Conservation (phyloP, 169 alveolate species). For the Plasmodium falciparum region DNA sequence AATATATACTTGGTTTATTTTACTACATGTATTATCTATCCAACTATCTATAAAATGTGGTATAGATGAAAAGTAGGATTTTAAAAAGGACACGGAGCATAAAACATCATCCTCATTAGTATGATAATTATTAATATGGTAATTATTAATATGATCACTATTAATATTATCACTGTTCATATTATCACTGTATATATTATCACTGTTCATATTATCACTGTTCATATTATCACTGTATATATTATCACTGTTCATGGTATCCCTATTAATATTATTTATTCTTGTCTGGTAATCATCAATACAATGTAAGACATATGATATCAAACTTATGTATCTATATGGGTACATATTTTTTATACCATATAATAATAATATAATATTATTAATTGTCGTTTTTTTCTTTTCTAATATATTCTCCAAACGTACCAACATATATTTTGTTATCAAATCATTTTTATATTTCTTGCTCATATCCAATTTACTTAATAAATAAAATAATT, state of each 20-base stretch:
- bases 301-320: neutral
- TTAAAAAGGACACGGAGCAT: slow-evolving; percentile 26
- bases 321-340: slow-evolving; percentile 29
- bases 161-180: neutral
- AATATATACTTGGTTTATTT: slow-evolving; percentile 27
- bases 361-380: slow-evolving; percentile 8
- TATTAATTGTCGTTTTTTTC: neutral
- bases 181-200: neutral
- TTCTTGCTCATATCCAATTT: slow-evolving; percentile 21
- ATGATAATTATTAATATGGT: neutral
- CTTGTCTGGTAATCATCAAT: neutral
- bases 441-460: slow-evolving; percentile 15
- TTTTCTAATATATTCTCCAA: slow-evolving; percentile 36
- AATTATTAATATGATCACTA: neutral
- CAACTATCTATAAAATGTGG: slow-evolving; percentile 40
- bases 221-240: neutral
- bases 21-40: slow-evolving; percentile 18
- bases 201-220: neutral
- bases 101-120: neutral
- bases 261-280: neutral
- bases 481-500: slow-evolving; percentile 40
- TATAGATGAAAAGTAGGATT: slow-evolving; percentile 31
- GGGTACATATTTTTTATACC: slow-evolving; percentile 63
- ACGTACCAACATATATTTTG: slow-evolving; percentile 28
- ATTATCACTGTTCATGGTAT: neutral